Base-by-base conservation (phyloP, 108 stramenopile species). In the Cyclotella atomus region DNA sequence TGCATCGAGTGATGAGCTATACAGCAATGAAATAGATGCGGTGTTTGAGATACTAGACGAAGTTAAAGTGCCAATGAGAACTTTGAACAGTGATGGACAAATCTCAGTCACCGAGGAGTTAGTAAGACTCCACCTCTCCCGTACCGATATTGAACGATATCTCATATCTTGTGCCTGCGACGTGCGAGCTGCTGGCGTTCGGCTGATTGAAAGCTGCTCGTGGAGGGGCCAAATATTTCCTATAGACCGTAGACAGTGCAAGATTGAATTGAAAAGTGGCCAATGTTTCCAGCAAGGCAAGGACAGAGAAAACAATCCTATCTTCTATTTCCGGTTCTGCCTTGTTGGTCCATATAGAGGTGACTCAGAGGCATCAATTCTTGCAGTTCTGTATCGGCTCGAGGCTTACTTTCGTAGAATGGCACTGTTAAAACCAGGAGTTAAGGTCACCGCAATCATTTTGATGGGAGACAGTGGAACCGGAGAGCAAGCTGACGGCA, bases 241-340 rank as follows among this genome's bases (percentile, higher is more conserved):
- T 3, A 77, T 93, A 29, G 84, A 93, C 53, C 70, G 33, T 17
- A 44, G 79, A 43, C 49, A 47, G 14, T 90, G 89, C 50, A 77
- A 82, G 41, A 74, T 93, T 36, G 92, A 93, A 53, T 59, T 93
- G 16, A 81, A 82, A 64, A 86, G 60, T 25, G 85, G 81, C 0
- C 92, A 93, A 76, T 86, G 88, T 66, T 89, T 93, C 46, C 89
- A 93, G 1, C 83, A 87, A 65, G 92, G 92, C 6, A 38, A 25
- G 16, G 89, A 90, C 68, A 52, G 60, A 23, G 30, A 62, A 25
- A 85, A 85, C 15, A 79, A 87, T 64, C 89, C 88, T 0, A 79
- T 93, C 0, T 90, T 90, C 50, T 90, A 89, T 64, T 93, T 89
- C 65, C 83, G 87, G n/a, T 84, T 84, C 52, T 77, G 86, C 75